These are phyloP conservation scores for Rhodotorula sp. DNA, from an alignment of 1,284 basidiomycete genomes.

Conservation along the genomic window DNA sequence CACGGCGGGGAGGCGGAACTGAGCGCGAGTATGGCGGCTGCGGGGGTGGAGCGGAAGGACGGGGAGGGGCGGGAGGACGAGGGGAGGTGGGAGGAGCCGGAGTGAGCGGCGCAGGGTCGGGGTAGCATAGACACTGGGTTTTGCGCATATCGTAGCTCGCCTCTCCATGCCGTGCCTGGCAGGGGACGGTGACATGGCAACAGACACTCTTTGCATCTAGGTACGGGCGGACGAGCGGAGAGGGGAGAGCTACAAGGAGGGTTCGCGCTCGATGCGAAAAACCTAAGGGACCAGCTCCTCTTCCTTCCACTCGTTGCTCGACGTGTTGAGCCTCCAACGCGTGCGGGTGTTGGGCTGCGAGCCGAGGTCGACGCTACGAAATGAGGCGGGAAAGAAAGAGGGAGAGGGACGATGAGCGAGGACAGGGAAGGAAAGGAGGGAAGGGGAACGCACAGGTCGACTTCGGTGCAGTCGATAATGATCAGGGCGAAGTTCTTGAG, in stretches of 20 bases:
- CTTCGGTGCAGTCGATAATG: conserved; percentile 49
- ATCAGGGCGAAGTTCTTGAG: conserved; percentile 47
- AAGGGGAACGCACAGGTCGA: conserved; percentile 46
- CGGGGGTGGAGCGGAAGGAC: not conserved
- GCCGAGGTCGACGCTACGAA: conserved; percentile 44
- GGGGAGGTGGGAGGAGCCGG: conserved; percentile 18
- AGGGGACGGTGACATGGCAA: not conserved
- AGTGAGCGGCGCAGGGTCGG: not conserved
- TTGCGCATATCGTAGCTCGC: not conserved
- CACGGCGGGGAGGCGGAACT: not conserved
- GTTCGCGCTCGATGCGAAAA: too few species aligned
- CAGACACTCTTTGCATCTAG: not conserved
- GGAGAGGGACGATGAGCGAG: not conserved
- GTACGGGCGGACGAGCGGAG: too few species aligned
- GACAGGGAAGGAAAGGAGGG: too few species aligned
- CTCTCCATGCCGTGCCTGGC: not conserved
- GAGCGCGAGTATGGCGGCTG: not conserved
- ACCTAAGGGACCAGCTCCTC: conserved; percentile 47
- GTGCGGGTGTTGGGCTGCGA: conserved; percentile 47
- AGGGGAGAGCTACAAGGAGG: too few species aligned
- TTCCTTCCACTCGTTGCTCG: conserved; percentile 45
- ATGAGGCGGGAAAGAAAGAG: too few species aligned
- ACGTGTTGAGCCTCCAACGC: conserved; percentile 43
- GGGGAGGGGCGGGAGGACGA: not conserved
- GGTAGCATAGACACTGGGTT: not conserved